Percentiles rank a stretch among this genome's conserved stretches.
These are phyloP conservation scores for Echinosophora koreensis DNA, from an alignment of 306 rosid genomes.

Conservation along the genomic window DNA sequence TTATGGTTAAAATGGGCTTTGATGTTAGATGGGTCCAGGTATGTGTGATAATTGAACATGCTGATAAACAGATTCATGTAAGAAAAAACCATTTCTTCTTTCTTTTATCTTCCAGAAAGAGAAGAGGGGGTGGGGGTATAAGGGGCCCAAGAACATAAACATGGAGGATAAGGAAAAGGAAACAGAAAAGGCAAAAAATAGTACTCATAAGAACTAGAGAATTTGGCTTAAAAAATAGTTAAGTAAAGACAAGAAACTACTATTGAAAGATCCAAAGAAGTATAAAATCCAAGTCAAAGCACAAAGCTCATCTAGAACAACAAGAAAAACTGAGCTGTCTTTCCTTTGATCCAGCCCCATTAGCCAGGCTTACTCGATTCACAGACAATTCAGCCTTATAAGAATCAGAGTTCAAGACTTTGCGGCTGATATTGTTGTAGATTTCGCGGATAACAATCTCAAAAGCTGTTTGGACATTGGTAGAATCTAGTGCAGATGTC, in stretches of 20 bases:
- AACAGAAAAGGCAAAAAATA: not conserved
- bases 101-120: not conserved
- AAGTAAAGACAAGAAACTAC: conserved; percentile 37
- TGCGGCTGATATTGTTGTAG: conserved; percentile 83
- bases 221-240: not conserved
- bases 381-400: conserved; percentile 84
- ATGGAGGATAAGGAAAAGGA: not conserved
- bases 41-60: no score
- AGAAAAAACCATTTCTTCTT: no score
- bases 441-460: conserved; percentile 84
- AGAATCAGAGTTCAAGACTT: conserved; percentile 80
- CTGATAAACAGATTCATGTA: no score
- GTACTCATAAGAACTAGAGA: conserved; percentile 18
- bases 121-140: no score
- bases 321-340: conserved; percentile 63
- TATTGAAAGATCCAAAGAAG: conserved; percentile 42
- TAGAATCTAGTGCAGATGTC: conserved; percentile 91
- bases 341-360: conserved; percentile 69
- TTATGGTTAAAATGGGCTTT: no score
- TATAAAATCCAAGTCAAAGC: conserved; percentile 37
- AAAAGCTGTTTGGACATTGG: conserved; percentile 83
- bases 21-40: no score
- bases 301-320: conserved; percentile 64
- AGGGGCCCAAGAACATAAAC: conserved; percentile 22
- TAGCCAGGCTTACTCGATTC: conserved; percentile 74